These are phyloP conservation scores for Schizochytrium sp. DNA, from an alignment of 108 stramenopile species.

Conservation along the genomic window DNA sequence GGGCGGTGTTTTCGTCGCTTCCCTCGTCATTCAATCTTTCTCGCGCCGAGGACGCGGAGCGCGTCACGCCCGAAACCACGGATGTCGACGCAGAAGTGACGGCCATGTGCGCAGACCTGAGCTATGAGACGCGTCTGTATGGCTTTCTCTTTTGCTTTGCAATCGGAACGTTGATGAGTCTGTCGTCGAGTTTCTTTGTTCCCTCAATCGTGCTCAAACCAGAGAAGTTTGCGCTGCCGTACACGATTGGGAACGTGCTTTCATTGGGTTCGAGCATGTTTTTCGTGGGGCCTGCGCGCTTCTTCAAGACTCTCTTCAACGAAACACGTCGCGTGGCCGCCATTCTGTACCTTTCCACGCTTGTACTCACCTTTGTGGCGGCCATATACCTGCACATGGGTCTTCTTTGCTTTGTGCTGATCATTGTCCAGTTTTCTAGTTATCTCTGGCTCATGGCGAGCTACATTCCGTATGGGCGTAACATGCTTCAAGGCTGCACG, in stretches of 20 bases:
- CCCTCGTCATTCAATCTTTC: not conserved
- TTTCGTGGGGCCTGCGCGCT: not conserved
- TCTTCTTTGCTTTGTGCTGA: not conserved
- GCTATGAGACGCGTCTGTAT: not conserved
- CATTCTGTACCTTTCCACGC: not conserved
- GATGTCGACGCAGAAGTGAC: not conserved
- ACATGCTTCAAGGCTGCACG: not conserved
- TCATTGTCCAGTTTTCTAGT: not conserved
- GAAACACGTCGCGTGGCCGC: not conserved
- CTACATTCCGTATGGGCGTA: slow-evolving; percentile 3
- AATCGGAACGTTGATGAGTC: not conserved
- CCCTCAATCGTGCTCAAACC: not conserved
- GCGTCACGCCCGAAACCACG: not conserved
- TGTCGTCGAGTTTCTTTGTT: not conserved
- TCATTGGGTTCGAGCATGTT: not conserved
- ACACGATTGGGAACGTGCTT: not conserved
- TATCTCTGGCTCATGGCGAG: slow-evolving; percentile 10
- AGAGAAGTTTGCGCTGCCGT: not conserved
- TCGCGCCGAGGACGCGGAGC: not conserved
- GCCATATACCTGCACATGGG: not conserved
- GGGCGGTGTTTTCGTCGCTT: not conserved
- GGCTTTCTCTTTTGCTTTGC: not conserved
- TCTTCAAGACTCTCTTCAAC: not conserved
- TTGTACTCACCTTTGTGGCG: not conserved
- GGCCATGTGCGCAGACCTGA: not conserved